phyloP scores from a whole-genome alignment of 306 rosid genomes.

The Quercus agrifolia region DNA sequence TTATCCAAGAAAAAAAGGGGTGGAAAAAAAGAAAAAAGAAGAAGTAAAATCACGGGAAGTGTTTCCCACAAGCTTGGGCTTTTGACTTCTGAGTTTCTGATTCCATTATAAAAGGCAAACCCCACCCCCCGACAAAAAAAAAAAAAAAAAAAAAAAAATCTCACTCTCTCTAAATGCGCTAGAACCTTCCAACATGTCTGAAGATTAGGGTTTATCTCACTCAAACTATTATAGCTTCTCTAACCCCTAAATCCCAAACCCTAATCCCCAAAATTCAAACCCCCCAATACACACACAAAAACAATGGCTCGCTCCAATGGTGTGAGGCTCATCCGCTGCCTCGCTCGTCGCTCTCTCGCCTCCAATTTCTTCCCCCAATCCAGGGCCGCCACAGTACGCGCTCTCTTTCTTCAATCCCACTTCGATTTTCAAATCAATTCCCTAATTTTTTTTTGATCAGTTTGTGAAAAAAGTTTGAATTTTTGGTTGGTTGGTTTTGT shows the following conservation, averaged over 20 bases:
- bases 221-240: background rate
- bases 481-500: background rate
- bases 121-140: no score
- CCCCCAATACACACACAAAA: background rate
- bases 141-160: background rate
- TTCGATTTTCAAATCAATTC: no score
- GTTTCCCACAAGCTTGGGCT: background rate
- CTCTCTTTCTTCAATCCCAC: background rate
- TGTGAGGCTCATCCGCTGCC: constrained; percentile 40
- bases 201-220: constrained; percentile 45
- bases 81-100: no score
- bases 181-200: constrained; percentile 39
- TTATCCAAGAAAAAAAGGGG: no score
- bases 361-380: constrained; percentile 15
- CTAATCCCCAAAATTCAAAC: background rate
- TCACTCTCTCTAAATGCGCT: constrained; percentile 2
- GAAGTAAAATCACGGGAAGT: no score
- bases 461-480: background rate
- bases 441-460: no score
- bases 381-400: constrained; percentile 19
- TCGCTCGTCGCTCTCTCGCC: constrained; percentile 51
- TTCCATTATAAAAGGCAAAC: background rate
- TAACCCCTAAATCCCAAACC: constrained; percentile 9
- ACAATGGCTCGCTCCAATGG: constrained; percentile 78
- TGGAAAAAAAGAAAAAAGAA: no score